These are phyloP conservation scores for Colletotrichum magnum DNA, from an alignment of 2,329 filamentous ascomycete species.

Conservation along the genomic window DNA sequence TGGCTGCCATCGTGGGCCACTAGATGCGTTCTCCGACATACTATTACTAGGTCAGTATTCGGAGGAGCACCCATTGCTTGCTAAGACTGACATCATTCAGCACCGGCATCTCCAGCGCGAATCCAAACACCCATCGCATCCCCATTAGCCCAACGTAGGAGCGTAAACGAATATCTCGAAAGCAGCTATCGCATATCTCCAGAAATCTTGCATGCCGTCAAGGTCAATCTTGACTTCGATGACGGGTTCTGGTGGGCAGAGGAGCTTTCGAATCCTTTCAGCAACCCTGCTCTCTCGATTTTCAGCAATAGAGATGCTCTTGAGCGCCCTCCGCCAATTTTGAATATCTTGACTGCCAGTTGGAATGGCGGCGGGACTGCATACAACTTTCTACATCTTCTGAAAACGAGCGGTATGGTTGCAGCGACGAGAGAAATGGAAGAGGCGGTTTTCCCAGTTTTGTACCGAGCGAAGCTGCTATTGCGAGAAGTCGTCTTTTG, in stretches of 20 bases:
- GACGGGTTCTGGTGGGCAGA: slow-evolving; percentile 73
- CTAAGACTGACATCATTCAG: slow-evolving; percentile 47
- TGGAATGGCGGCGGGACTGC: slow-evolving; percentile 64
- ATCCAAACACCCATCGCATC: slow-evolving; percentile 66
- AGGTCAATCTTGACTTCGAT: slow-evolving; percentile 64
- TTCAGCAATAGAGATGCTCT: slow-evolving; percentile 55
- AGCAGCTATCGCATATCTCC: slow-evolving; percentile 59
- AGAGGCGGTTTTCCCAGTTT: slow-evolving; percentile 61
- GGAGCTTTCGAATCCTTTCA: slow-evolving; percentile 58
- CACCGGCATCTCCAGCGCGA: slow-evolving; percentile 62
- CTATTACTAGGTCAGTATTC: slow-evolving; percentile 62
- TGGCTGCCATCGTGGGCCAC: slow-evolving; percentile 66
- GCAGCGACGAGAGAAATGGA: slow-evolving; percentile 65
- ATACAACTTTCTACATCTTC: slow-evolving; percentile 67
- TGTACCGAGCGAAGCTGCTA: slow-evolving; percentile 69
- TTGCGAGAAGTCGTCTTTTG: slow-evolving; percentile 69
- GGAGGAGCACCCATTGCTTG: not conserved
- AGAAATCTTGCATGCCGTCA: slow-evolving; percentile 58
- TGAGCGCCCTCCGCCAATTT: slow-evolving; percentile 62
- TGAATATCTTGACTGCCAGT: slow-evolving; percentile 66
- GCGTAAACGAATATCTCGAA: slow-evolving; percentile 67
- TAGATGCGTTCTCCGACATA: slow-evolving; percentile 62
- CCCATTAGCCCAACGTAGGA: slow-evolving; percentile 62
- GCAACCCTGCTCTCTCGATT: slow-evolving; percentile 54
- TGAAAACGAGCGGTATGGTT: slow-evolving; percentile 65